Conservation (phyloP, 352 stramenopile species). For the Plasmopara halstedii region DNA sequence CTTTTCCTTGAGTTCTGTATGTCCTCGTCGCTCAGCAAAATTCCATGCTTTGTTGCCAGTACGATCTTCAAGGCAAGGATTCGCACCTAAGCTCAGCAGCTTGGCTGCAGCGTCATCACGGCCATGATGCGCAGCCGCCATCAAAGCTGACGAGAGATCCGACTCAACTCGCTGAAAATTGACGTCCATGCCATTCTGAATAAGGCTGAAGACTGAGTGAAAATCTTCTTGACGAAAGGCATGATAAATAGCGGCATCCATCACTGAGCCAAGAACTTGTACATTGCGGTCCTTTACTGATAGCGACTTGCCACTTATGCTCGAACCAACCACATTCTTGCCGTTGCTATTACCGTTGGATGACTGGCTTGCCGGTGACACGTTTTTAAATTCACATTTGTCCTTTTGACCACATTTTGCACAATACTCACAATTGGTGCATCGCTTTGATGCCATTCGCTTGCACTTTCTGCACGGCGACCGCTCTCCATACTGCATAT, state of each 20-base stretch:
- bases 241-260: constrained; percentile 78
- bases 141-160: constrained; percentile 62
- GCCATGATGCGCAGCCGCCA: constrained; percentile 75
- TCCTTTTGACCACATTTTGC: constrained; percentile 73
- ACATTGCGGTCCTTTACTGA: constrained; percentile 69
- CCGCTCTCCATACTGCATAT: constrained; percentile 67
- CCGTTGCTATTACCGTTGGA: constrained; percentile 1
- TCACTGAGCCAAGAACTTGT: constrained; percentile 71
- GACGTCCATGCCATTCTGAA: constrained; percentile 79
- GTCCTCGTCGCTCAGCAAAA: constrained; percentile 62
- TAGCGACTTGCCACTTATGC: constrained; percentile 22
- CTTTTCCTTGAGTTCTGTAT: constrained; percentile 56
- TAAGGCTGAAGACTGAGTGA: constrained; percentile 70
- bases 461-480: constrained; percentile 56
- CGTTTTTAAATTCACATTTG: constrained; percentile 35
- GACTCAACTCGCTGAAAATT: constrained; percentile 81
- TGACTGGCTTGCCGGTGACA: constrained; percentile 6
- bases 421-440: constrained; percentile 51
- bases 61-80: constrained; percentile 49
- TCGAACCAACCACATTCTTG: constrained; percentile 6
- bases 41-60: constrained; percentile 49
- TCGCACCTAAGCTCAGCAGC: constrained; percentile 53
- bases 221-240: constrained; percentile 75
- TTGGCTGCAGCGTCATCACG: constrained; percentile 64
- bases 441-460: constrained; percentile 73